Evolutionary conservation across 306 rosid genomes (phyloP).

Genomic region (Rosa chinensis): DNA sequence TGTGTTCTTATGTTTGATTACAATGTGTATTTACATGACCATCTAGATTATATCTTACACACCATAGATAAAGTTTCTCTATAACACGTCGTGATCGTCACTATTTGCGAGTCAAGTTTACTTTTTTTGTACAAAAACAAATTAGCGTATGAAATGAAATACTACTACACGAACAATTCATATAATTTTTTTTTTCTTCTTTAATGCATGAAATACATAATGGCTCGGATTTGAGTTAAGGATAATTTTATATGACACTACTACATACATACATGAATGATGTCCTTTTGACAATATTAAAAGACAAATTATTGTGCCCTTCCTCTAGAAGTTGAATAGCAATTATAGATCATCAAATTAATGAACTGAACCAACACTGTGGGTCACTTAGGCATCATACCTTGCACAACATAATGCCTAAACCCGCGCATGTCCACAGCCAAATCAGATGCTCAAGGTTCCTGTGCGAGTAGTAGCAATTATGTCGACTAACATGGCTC

Average conservation of each 20-base stretch:
- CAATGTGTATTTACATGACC: no score
- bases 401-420: neutral
- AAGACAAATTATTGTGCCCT: neutral
- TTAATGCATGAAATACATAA: neutral
- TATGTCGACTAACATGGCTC: conserved; percentile 12
- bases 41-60: no score
- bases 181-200: no score
- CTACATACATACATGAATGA: neutral
- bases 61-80: no score
- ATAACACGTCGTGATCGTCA: no score
- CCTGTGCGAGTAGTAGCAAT: conserved; percentile 1
- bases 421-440: neutral
- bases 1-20: no score
- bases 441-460: neutral
- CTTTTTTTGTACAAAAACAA: no score
- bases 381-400: neutral
- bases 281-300: neutral
- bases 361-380: neutral
- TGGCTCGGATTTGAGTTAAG: neutral
- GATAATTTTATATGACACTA: no score
- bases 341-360: neutral
- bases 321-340: neutral
- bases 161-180: no score
- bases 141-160: no score
- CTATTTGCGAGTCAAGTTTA: no score